A percentile compares a stretch with the other conserved stretches of the same genome.
phyloP scores from a whole-genome alignment of 2,329 filamentous ascomycete species.

The Teratosphaeria nubilosa region DNA sequence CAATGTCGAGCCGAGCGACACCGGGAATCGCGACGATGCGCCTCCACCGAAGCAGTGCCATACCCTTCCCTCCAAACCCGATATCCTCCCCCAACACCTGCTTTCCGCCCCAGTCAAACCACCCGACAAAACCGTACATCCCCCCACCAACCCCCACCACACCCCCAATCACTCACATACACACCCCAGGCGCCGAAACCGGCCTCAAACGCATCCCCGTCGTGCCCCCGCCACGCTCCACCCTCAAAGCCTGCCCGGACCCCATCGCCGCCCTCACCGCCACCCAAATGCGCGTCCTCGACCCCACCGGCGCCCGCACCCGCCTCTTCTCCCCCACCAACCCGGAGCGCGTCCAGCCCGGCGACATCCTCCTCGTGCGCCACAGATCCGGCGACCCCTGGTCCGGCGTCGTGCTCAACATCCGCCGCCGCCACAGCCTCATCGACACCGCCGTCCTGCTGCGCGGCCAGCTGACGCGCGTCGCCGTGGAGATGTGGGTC shows the following conservation, averaged over 20 bases:
- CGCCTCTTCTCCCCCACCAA: conserved; percentile 71
- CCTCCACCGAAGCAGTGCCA: conserved; percentile 42
- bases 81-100: conserved; percentile 17
- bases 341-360: conserved; percentile 67
- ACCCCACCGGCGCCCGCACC: conserved; percentile 73
- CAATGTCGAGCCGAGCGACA: conserved; percentile 37
- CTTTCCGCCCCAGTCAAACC: conserved; percentile 23
- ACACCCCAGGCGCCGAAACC: conserved; percentile 17
- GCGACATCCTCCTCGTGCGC: conserved; percentile 85
- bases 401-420: conserved; percentile 75
- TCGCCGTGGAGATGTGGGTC: conserved; percentile 94
- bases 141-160: neutral
- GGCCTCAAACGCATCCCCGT: conserved; percentile 23
- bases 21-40: conserved; percentile 17
- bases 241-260: conserved; percentile 49
- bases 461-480: conserved; percentile 72
- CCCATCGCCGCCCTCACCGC: conserved; percentile 58
- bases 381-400: conserved; percentile 81
- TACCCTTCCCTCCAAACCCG: conserved; percentile 33
- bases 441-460: conserved; percentile 82
- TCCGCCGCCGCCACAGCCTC: conserved; percentile 61
- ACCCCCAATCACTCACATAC: neutral
- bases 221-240: conserved; percentile 44
- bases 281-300: conserved; percentile 62
- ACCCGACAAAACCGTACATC: conserved; percentile 25